These are phyloP conservation scores for Jackrogersella multiformis DNA, from an alignment of 495 filamentous ascomycete genomes.

Conservation along the genomic window DNA sequence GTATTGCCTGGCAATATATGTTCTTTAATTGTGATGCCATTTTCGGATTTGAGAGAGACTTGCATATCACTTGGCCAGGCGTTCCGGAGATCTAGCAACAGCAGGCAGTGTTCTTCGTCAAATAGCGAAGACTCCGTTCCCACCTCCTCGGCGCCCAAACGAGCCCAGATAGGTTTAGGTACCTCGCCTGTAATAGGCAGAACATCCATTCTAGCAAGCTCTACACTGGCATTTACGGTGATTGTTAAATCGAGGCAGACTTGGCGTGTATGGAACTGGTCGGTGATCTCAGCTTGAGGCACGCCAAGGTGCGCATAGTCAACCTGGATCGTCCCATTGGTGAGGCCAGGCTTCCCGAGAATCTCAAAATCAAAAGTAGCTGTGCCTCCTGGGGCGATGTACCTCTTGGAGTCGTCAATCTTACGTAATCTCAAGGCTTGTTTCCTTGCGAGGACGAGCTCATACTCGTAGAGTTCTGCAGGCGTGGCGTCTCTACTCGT, in stretches of 20 bases:
- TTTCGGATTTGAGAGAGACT: constrained; percentile 59
- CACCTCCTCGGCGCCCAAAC: constrained; percentile 33
- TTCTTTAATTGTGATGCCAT: constrained; percentile 53
- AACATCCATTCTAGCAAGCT: constrained; percentile 80
- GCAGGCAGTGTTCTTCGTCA: constrained; percentile 74
- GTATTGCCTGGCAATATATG: constrained; percentile 81
- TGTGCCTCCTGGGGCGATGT: constrained; percentile 73
- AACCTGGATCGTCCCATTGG: constrained; percentile 81
- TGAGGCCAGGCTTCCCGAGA: constrained; percentile 83
- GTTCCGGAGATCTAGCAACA: constrained; percentile 87
- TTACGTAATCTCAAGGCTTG: constrained; percentile 74
- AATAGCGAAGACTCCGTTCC: constrained; percentile 40
- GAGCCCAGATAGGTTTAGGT: constrained; percentile 57
- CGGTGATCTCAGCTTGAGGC: constrained; percentile 68
- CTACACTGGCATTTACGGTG: constrained; percentile 90
- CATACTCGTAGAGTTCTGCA: constrained; percentile 83
- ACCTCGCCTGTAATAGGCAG: constrained; percentile 70
- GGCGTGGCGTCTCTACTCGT: constrained; percentile 77
- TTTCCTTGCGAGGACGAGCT: constrained; percentile 76
- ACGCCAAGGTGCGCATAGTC: constrained; percentile 81
- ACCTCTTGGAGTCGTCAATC: constrained; percentile 60
- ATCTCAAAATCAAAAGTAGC: constrained; percentile 84
- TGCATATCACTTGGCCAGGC: constrained; percentile 82
- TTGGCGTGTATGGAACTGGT: constrained; percentile 84
- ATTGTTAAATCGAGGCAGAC: constrained; percentile 82